Evolutionary conservation across 257 asterid genomes (phyloP), one percentile per base, ranked within the genome.

Genomic region (Nyctanthes arbortristis): DNA sequence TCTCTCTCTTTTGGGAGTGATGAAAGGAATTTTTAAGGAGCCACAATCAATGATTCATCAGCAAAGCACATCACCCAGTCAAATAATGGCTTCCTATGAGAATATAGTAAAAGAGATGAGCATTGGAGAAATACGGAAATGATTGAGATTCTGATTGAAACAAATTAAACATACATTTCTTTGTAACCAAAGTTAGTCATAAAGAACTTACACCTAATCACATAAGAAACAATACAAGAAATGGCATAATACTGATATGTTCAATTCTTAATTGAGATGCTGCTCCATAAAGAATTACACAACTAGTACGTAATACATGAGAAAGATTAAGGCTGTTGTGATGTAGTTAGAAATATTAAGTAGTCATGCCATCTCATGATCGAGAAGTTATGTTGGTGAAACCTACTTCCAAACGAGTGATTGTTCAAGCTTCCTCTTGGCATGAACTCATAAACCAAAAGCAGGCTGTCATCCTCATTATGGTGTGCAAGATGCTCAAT

Each of bases 391-490:
- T n/a, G n/a, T n/a, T n/a, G n/a, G n/a, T n/a, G n/a, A n/a, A 5
- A 74, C 73, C 6, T 57, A 69, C 79, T 57, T 62, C 68, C 31
- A 60, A 61, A 67, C 43, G 61, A 56, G 24, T 67, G 70, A 49
- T 67, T 66, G 62, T 49, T 70, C 69, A 74, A 33, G 66, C 74
- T 74, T 33, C 78, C 78, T 68, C 62, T 67, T 0, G 73, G 74
- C 74, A 74, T 61, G 65, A 74, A 73, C 69, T 74, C 74, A 8
- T 74, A 61, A 0, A 74, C 74, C 70, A 68, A 68, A 13, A 67
- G 66, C 58, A 30, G 61, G 8, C 62, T 29, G 2, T 75, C 68
- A 5, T 43, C 76, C 24, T 69, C 75, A 22, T 12, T 63, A 65
- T 75, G 69, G 27, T 69, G 66, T 2, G 73, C 73, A 7, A 75